Conservation (phyloP, 805 yeast species). For the Brettanomyces anomalus region DNA sequence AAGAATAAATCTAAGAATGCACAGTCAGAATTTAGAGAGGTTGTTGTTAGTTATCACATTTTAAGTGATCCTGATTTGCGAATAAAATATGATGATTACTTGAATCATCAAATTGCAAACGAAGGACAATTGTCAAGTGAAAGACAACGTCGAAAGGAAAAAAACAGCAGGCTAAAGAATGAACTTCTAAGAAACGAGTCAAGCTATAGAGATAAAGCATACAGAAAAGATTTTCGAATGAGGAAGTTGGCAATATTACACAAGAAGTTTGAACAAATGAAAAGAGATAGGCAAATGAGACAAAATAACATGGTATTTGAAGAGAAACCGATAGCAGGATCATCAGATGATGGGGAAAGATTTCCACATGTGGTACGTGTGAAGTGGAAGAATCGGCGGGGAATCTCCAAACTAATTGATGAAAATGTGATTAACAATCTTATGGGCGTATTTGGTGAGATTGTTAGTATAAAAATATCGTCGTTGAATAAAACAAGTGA, state of each 20-base stretch:
- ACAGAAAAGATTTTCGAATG: constrained; percentile 2
- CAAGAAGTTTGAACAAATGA: constrained; percentile 11
- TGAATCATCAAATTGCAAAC: constrained; percentile 3
- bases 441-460: constrained; percentile 39
- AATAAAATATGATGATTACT: constrained; percentile 14
- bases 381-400: constrained; percentile 38
- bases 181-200: constrained; percentile 25
- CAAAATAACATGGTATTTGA: not conserved
- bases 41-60: constrained; percentile 20
- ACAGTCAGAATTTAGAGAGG: constrained; percentile 19
- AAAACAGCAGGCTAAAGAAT: constrained; percentile 15
- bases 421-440: constrained; percentile 27
- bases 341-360: not conserved
- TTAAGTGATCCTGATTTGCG: constrained; percentile 12
- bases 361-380: constrained; percentile 8
- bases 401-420: constrained; percentile 23
- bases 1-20: constrained; percentile 23
- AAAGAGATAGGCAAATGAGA: constrained; percentile 5
- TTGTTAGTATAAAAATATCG: constrained; percentile 13
- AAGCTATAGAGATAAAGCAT: constrained; percentile 12
- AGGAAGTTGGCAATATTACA: constrained; percentile 12
- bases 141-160: constrained; percentile 3
- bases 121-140: constrained; percentile 2
- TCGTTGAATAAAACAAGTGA: constrained; percentile 6
- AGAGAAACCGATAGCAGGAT: not conserved